Conservation (phyloP, 2,329 filamentous ascomycete genomes). For the Ceratocystis lukuohia region DNA sequence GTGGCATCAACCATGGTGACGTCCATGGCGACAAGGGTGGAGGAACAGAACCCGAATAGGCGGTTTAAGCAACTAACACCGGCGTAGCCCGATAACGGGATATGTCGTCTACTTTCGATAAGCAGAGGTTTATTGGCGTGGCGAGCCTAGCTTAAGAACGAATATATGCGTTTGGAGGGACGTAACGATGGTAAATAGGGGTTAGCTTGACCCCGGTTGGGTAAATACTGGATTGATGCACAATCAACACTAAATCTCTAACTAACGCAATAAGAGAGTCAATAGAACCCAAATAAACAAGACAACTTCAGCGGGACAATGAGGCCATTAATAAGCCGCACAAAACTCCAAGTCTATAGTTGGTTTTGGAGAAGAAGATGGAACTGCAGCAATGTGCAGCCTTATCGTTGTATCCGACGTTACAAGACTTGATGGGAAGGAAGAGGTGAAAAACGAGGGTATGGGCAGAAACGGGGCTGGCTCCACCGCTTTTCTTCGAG, state of each 20-base stretch:
- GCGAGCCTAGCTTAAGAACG: background rate
- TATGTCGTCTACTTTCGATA: conserved; percentile 8
- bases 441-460: conserved; percentile 10
- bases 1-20: conserved; percentile 12
- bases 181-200: background rate
- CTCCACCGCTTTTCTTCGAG: background rate
- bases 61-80: conserved; percentile 8
- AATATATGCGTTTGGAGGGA: conserved; percentile 12
- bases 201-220: conserved; percentile 9
- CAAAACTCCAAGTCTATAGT: background rate
- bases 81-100: conserved; percentile 14
- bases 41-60: background rate
- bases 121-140: conserved; percentile 1
- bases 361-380: background rate
- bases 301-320: background rate
- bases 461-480: conserved; percentile 10
- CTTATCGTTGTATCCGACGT: conserved; percentile 10
- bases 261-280: background rate
- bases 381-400: background rate
- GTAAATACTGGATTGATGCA: conserved; percentile 15
- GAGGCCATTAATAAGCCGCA: background rate
- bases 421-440: background rate
- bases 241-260: background rate
- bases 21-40: conserved; percentile 9
- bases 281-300: background rate